Base-by-base conservation (phyloP, 1,139 yeast genomes). In the Saccharomyces hybrid region DNA sequence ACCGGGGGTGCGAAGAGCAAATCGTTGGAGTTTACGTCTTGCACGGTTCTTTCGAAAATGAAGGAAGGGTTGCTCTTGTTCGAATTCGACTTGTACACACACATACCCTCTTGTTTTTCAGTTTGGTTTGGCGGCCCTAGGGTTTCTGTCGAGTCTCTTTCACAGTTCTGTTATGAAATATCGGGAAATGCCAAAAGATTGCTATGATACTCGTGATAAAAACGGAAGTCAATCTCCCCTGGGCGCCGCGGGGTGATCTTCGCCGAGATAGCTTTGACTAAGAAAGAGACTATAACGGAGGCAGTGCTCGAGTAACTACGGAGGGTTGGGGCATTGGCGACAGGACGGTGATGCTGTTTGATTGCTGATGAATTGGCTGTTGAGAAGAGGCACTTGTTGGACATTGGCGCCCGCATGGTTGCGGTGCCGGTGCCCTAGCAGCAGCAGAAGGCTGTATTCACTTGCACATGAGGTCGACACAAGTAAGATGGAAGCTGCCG, bases 21-120 rank as follows among this genome's bases (percentile, higher is more conserved):
- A 16, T 38, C n/a, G 25, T 9, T 38, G 2, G 44, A 38, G 44
- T 16, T 38, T 16, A 8, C 44, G 13, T 38, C 44, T 13, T 38
- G 44, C 25, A 38, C 44, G 26, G 44, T 38, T 16, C 44, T 38
- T 16, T 38, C 44, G 4, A 38, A 38, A 8, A 38, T 38, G 11
- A 38, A 38, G 13, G 44, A 38, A 16, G 44, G 44, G 25, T 38
- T 38, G 5, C 44, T 38, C 7, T 38, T 38, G 25, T 38, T 38
- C 44, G 25, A 38, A 4, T 16, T 20, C 6, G 44, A 38, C 44
- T 38, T 16, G 25, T 38, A 38, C 50, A 48, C 44, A 31, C 44
- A 27, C 44, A 31, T 27, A 11, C 38, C 46, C 54, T 38, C 50
- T 48, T 56, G 34, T 53, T 46, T 44, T 53, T 42, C 49, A 49